These are phyloP conservation scores for Sporothrix brasiliensis DNA, from an alignment of 2,329 filamentous ascomycete genomes.

Conservation along the genomic window DNA sequence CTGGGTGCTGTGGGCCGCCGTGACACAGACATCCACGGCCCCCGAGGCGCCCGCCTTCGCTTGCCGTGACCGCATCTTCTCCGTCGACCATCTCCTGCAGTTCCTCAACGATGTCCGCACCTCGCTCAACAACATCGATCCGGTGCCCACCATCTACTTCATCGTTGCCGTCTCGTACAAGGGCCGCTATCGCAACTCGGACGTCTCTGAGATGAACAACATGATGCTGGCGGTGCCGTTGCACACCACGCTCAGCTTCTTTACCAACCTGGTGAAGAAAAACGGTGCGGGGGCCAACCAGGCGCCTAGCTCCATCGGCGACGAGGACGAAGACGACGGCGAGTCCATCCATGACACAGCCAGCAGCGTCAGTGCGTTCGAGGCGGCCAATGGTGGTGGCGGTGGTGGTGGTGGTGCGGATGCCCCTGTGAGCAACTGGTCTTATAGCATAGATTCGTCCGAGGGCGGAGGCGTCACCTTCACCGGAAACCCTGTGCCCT, in stretches of 20 bases:
- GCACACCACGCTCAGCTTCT: not conserved
- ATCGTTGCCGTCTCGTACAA: conserved; percentile 32
- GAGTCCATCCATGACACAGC: not conserved
- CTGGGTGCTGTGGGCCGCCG: conserved; percentile 32
- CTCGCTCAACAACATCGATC: not conserved
- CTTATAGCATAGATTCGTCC: not conserved
- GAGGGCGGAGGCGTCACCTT: conserved; percentile 13
- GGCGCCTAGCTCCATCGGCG: not conserved
- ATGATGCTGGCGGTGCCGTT: conserved; percentile 15
- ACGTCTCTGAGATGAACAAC: not conserved
- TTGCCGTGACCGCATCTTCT: conserved; percentile 21
- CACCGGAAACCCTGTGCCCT: not conserved
- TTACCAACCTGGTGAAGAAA: conserved; percentile 4
- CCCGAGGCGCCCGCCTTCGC: not conserved
- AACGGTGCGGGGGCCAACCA: not conserved
- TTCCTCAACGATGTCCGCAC: conserved; percentile 23
- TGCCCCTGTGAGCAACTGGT: conserved; percentile 1
- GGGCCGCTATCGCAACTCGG: not conserved
- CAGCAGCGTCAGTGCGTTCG: not conserved
- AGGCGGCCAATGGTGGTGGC: not conserved
- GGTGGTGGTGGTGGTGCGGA: not conserved
- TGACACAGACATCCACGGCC: not conserved
- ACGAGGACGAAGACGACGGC: not conserved
- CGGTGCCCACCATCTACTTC: conserved; percentile 25
- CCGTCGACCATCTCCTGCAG: conserved; percentile 25